Evolutionary conservation across 1,139 yeast genomes (phyloP), one percentile per base, ranked within the genome.

Genomic region (Blastobotrys proliferans): DNA sequence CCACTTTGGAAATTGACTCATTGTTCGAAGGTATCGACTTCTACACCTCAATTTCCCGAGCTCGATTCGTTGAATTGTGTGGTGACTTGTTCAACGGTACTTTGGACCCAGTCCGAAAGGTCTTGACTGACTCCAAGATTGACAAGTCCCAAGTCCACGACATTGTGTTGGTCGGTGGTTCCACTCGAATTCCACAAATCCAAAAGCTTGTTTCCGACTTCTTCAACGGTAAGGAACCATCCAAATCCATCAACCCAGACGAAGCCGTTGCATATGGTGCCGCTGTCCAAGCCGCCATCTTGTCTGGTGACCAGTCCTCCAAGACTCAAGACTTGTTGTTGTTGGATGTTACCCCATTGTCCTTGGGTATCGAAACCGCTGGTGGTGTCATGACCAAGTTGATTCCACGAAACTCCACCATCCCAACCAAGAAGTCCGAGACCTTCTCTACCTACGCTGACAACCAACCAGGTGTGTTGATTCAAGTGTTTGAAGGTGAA

Each of bases 261-360:
- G 95, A 87, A 75, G 95, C 95, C 64, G 95, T 87, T 67, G 96
- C 96, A 49, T 87, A 82, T 66, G 96, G 96, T 79, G 96, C 96
- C 51, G 95, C 96, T 56, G 95, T 87, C 54, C 97, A 88, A 74
- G 97, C 95, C 49, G 97, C 96, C 77, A 90, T 88, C 56, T 73
- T 88, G 55, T 79, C 94, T 52, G 96, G 96, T 69, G 94, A 86
- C 70, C 77, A 77, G 49, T 74, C 75, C 49, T 76, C 81, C 58
- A 77, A 77, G 73, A 83, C 87, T 46, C 94, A 85, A 66, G 95
- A 86, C 67, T 77, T 87, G 63, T 82, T 87, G 60, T 73, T 87
- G 62, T 77, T 87, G 63, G 97, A 87, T 73, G 96, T 85, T 60
- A 85, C 87, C 64, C 96, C 97, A 69, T 79, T 88, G 67, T 86